phyloP scores from a whole-genome alignment of 106 monocot species.

The Dendrobium catenatum region DNA sequence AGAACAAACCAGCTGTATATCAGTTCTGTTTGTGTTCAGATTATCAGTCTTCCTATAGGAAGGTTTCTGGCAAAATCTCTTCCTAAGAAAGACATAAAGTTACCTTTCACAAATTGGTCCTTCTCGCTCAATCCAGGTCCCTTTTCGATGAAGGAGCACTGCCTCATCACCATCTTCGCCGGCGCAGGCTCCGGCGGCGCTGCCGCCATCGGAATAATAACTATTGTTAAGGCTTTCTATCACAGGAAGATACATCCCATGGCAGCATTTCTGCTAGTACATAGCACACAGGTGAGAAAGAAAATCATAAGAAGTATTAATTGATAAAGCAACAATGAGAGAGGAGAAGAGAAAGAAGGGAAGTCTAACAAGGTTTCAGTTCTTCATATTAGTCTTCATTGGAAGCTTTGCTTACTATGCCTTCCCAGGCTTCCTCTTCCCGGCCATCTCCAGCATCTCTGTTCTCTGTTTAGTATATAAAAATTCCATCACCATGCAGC shows the following conservation, averaged over 20 bases:
- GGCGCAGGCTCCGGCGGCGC: constrained; percentile 14
- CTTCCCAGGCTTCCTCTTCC: constrained; percentile 42
- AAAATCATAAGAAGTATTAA: not conserved
- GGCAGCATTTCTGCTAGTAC: constrained; percentile 26
- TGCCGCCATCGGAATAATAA: constrained; percentile 25
- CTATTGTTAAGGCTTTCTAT: constrained; percentile 44
- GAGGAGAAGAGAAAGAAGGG: constrained; percentile 32
- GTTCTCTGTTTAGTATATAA: constrained; percentile 38
- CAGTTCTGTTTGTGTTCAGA: constrained; percentile 13
- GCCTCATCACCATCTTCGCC: constrained; percentile 37
- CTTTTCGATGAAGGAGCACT: constrained; percentile 44
- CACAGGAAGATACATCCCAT: constrained; percentile 19
- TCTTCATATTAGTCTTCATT: constrained; percentile 25
- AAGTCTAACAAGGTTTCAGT: constrained; percentile 34
- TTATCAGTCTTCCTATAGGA: constrained; percentile 14
- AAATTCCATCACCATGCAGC: constrained; percentile 36
- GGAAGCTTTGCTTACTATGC: constrained; percentile 45
- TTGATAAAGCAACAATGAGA: not conserved
- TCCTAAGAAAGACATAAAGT: constrained; percentile 1
- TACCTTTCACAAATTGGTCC: constrained; percentile 30
- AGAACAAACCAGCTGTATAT: constrained; percentile 5
- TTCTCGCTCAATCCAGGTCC: constrained; percentile 52
- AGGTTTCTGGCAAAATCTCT: constrained; percentile 18
- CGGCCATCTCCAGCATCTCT: constrained; percentile 30
- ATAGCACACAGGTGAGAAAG: constrained; percentile 32